Evolutionary conservation across 352 stramenopile species (phyloP), one percentile per base, ranked within the genome.

Genomic region (Pythium vanterpoolii): DNA sequence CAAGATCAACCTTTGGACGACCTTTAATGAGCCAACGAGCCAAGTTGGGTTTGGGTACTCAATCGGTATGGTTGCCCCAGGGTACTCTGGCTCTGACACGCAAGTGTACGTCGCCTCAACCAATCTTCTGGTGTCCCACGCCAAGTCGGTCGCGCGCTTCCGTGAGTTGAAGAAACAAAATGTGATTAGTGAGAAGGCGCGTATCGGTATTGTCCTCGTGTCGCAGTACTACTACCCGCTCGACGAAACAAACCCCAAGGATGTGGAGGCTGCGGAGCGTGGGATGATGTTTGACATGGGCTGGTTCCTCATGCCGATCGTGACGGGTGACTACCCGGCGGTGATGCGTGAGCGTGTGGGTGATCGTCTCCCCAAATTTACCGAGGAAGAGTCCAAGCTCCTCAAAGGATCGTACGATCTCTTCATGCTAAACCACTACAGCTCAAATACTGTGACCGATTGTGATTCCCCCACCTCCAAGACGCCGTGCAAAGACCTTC

Each of bases 361-460:
- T 3, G 69, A 78, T 14, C 73, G 83, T 23, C 68, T 99, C 26
- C 94, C 94, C 3, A 40, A 47, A 36, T 98, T 98, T 63, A 97
- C 87, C 31, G 4, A 56, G 1, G 69, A 88, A 7, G 76, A 98
- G 58, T 58, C 80, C 18, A 74, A 72, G 33, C 40, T 90, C 1
- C 56, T 99, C 16, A 81, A 83, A 40, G 83, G 77, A 23, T 97
- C 87, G 42, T 86, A 84, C 58, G 96, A 98, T 63, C 93, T 98
- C 43, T 87, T 98, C 52, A 96, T 97, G 52, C 70, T 98, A 7
- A 99, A 99, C 68, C 89, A 98, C 69, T 99, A 98, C 72, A 42
- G 48, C 23, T 62, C 54, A 16, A 42, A 44, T 0, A 27, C 16
- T 2, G 54, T 62, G 2, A 62, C 54, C 0, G 54, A 62, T 34